phyloP scores from a whole-genome alignment of 306 rosid genomes.

The Rosa lucieae region DNA sequence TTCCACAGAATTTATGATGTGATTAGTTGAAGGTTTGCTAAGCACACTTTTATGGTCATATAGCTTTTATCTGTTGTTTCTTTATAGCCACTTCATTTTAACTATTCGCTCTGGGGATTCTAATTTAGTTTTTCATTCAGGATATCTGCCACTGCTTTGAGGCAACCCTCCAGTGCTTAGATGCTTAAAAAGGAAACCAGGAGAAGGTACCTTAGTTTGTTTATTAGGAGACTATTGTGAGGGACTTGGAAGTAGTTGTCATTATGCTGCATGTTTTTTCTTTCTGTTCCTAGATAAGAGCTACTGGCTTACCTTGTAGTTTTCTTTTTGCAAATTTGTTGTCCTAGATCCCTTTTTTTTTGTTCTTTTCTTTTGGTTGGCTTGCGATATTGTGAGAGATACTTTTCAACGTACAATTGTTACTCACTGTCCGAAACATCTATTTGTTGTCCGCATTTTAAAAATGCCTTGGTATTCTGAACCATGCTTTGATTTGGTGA shows the following conservation, averaged over 20 bases:
- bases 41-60: slow-evolving; percentile 25
- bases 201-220: slow-evolving; percentile 99
- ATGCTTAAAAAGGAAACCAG: slow-evolving; percentile 84
- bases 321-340: not conserved
- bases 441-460: not conserved
- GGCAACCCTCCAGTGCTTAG: slow-evolving; percentile 90
- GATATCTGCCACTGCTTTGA: slow-evolving; percentile 75
- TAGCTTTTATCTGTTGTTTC: slow-evolving; percentile 2
- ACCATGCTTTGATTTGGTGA: not conserved
- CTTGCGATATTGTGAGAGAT: not conserved
- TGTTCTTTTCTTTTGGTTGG: not conserved
- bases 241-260: slow-evolving; percentile 36
- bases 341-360: not conserved
- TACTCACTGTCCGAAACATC: not conserved
- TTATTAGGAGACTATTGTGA: slow-evolving; percentile 74
- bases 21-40: slow-evolving; percentile 21
- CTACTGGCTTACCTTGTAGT: not conserved
- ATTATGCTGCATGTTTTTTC: slow-evolving; percentile 25
- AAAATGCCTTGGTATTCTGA: slow-evolving; percentile 1
- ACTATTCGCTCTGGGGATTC: slow-evolving; percentile 62
- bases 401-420: too few relatives aligned
- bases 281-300: not conserved
- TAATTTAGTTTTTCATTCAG: slow-evolving; percentile 92
- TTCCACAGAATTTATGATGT: slow-evolving; percentile 15
- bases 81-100: not conserved